Conservation (phyloP, 2,329 filamentous ascomycete species). For the Chaetothyriales sp. region DNA sequence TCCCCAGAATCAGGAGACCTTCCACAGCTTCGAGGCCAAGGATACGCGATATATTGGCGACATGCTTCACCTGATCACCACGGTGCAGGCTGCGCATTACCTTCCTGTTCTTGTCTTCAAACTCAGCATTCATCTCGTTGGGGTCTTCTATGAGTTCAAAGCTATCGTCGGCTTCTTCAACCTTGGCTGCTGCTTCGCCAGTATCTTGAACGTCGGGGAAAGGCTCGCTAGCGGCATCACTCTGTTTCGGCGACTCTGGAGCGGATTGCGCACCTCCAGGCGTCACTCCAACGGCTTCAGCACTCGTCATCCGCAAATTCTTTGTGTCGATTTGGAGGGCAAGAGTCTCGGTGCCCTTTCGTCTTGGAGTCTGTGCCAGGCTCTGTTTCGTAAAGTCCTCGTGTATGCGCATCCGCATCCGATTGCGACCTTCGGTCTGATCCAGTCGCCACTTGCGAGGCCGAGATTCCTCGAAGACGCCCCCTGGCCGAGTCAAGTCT, state of each 20-base stretch:
- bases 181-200: conserved; percentile 25
- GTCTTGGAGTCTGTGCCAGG: conserved; percentile 61
- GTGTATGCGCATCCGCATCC: conserved; percentile 79
- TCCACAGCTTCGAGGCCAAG: conserved; percentile 88
- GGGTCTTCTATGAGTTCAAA: conserved; percentile 95
- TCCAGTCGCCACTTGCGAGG: conserved; percentile 79
- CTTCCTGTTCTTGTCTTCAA: conserved; percentile 96
- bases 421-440: conserved; percentile 85
- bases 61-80: conserved; percentile 81
- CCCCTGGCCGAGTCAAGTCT: conserved; percentile 65
- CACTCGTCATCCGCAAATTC: conserved; percentile 26
- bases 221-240: conserved; percentile 12
- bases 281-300: conserved; percentile 29
- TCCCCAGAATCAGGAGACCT: conserved; percentile 83
- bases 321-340: conserved; percentile 35
- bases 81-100: conserved; percentile 88
- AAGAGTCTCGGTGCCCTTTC: conserved; percentile 47
- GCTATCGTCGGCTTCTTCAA: conserved; percentile 58
- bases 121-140: conserved; percentile 67
- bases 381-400: conserved; percentile 46
- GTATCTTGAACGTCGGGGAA: conserved; percentile 20
- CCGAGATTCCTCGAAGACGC: conserved; percentile 56
- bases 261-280: conserved; percentile 19
- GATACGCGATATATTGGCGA: conserved; percentile 91
- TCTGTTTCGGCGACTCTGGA: conserved; percentile 6